Percentiles rank a stretch among this genome's conserved stretches.
Conservation (phyloP, 176 grass and related monocot species). For the Lolium multiflorum region DNA sequence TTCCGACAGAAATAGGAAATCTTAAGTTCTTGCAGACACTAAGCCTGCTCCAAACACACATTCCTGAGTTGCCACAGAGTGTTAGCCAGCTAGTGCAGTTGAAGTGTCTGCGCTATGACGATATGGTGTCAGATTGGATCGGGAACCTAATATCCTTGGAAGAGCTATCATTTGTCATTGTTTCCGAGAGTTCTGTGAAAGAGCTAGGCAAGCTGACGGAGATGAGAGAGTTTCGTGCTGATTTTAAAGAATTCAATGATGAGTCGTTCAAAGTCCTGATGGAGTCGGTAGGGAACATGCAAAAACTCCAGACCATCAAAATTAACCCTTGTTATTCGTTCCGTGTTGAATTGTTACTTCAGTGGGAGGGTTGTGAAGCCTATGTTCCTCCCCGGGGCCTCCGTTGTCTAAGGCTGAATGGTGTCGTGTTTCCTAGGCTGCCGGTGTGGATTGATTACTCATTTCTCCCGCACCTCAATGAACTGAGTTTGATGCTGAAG, state of each 20-base stretch:
- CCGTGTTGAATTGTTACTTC: background rate
- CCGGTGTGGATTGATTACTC: background rate
- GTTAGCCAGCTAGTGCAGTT: background rate
- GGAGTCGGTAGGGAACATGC: background rate
- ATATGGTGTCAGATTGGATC: background rate
- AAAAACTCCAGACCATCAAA: background rate
- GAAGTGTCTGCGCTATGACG: background rate
- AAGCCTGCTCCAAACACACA: background rate
- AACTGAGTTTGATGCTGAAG: background rate
- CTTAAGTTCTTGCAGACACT: background rate
- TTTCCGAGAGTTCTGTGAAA: background rate
- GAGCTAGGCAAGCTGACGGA: background rate
- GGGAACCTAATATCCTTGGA: background rate
- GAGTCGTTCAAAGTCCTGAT: background rate
- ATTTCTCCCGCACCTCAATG: background rate
- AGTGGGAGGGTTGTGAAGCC: background rate
- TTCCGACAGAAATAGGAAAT: too few relatives aligned
- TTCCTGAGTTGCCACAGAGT: background rate
- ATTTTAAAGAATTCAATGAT: background rate
- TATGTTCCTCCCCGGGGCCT: background rate
- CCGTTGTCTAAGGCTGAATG: background rate
- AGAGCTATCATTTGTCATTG: background rate
- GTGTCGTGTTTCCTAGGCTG: background rate
- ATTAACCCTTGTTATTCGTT: rapidly evolving
- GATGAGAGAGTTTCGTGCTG: background rate